Evolutionary conservation across 495 filamentous ascomycete genomes (phyloP).

Genomic region (Penicillium canescens): DNA sequence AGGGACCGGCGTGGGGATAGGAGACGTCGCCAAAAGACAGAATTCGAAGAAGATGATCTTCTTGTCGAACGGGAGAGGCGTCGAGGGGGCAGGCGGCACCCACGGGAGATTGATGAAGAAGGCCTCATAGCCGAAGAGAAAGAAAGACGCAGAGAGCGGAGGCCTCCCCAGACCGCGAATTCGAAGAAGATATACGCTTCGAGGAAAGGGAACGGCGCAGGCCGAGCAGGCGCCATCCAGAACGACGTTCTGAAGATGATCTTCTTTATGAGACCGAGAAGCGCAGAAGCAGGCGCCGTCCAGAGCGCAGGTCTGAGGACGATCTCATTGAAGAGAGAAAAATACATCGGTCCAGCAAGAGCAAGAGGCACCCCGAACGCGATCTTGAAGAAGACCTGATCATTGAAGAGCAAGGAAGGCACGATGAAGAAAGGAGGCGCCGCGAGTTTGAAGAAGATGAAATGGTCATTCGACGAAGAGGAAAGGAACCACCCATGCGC

Average conservation of each 20-base stretch:
- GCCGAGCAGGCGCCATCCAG: constrained; percentile 5
- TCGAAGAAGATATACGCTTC: constrained; percentile 26
- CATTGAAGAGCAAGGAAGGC: neutral
- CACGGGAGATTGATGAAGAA: constrained; percentile 21
- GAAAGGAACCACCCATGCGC: constrained; percentile 10
- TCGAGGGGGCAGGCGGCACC: constrained; percentile 11
- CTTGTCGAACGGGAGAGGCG: neutral
- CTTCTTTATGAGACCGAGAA: constrained; percentile 21
- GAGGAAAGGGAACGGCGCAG: constrained; percentile 11
- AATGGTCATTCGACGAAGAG: constrained; percentile 22
- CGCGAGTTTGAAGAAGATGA: constrained; percentile 23
- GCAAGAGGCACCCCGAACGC: constrained; percentile 5
- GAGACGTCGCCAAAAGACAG: neutral
- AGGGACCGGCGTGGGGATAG: neutral
- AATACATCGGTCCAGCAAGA: constrained; percentile 14
- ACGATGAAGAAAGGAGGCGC: neutral
- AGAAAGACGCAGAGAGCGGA: constrained; percentile 10
- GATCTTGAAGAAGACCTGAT: neutral
- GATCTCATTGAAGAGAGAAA: constrained; percentile 33
- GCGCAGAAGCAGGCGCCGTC: neutral
- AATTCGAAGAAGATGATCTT: neutral
- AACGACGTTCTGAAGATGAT: constrained; percentile 34
- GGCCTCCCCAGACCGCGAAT: constrained; percentile 19
- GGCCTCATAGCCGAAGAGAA: neutral
- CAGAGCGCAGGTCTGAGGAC: constrained; percentile 31